These are phyloP conservation scores for Hyphodiscus sp. DNA, from an alignment of 2,329 filamentous ascomycete genomes.

Conservation along the genomic window DNA sequence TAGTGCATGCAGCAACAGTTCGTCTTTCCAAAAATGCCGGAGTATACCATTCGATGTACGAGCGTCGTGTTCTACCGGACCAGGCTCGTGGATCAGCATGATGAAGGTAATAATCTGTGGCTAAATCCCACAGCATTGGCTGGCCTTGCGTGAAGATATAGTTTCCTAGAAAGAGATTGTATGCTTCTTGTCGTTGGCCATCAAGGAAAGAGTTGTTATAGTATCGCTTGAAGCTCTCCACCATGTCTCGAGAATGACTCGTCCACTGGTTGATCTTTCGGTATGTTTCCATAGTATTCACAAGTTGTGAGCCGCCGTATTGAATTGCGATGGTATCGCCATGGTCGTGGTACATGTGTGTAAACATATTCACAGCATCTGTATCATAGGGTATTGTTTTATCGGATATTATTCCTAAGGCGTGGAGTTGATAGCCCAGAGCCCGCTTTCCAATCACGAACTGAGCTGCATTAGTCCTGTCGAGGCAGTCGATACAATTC, in stretches of 20 bases:
- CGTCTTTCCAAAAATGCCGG: slow-evolving; percentile 62
- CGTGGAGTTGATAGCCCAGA: slow-evolving; percentile 84
- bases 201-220: slow-evolving; percentile 99
- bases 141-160: slow-evolving; percentile 84
- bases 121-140: slow-evolving; percentile 94
- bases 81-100: slow-evolving; percentile 76
- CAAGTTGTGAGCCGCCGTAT: slow-evolving; percentile 93
- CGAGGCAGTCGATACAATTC: slow-evolving; percentile 96
- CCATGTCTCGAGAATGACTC: slow-evolving; percentile 95
- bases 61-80: slow-evolving; percentile 53
- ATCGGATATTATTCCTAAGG: slow-evolving; percentile 76
- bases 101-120: slow-evolving; percentile 93
- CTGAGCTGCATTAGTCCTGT: slow-evolving; percentile 94
- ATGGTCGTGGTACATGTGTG: slow-evolving; percentile 97
- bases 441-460: slow-evolving; percentile 96
- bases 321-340: slow-evolving; percentile 97
- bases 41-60: slow-evolving; percentile 89
- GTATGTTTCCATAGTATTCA: slow-evolving; percentile 99
- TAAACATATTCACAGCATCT: slow-evolving; percentile 92
- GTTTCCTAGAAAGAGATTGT: slow-evolving; percentile 94
- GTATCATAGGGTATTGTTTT: slow-evolving; percentile 86
- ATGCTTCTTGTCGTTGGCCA: slow-evolving; percentile 94
- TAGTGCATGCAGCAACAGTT: slow-evolving; percentile 23
- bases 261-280: slow-evolving; percentile 99
- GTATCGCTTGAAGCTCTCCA: slow-evolving; percentile 97